Evolutionary conservation across 2,329 filamentous ascomycete genomes (phyloP).

Genomic region (Nannizziopsis barbatae): DNA sequence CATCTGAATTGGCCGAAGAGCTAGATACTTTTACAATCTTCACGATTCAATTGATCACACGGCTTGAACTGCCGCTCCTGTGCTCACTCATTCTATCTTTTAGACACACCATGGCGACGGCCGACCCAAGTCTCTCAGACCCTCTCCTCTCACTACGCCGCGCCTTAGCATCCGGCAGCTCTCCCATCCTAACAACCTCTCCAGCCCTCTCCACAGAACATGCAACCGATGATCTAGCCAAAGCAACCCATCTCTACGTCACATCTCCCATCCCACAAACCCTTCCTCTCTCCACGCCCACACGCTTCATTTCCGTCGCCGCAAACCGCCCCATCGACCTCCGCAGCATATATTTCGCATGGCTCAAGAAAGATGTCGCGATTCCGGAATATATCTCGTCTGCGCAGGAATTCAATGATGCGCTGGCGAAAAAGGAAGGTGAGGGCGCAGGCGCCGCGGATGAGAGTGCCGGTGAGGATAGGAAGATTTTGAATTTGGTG

Average conservation of each 20-base stretch:
- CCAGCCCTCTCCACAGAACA: conserved; percentile 52
- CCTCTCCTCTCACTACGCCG: conserved; percentile 73
- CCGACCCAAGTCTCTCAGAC: conserved; percentile 49
- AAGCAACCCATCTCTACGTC: conserved; percentile 72
- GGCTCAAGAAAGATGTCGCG: conserved; percentile 80
- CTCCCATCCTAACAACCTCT: conserved; percentile 63
- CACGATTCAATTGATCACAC: neutral
- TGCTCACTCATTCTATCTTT: too few species aligned
- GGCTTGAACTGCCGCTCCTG: too few species aligned
- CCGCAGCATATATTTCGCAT: conserved; percentile 91
- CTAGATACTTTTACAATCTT: neutral
- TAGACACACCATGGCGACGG: conserved; percentile 10
- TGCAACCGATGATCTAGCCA: conserved; percentile 51
- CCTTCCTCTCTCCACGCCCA: conserved; percentile 60
- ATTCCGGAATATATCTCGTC: conserved; percentile 86
- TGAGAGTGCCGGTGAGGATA: conserved; percentile 35
- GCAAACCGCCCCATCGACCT: conserved; percentile 60
- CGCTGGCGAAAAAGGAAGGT: conserved; percentile 43
- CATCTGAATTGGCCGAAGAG: too few species aligned
- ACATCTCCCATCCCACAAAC: conserved; percentile 48
- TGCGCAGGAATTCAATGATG: conserved; percentile 67
- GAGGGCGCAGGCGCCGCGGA: conserved; percentile 34
- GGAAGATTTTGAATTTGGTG: conserved; percentile 69
- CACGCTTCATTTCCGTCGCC: conserved; percentile 74
- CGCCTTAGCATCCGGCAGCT: conserved; percentile 57